Base-by-base conservation (phyloP, 805 yeast genomes). In the Saccharomycopsis synnaedendra region DNA sequence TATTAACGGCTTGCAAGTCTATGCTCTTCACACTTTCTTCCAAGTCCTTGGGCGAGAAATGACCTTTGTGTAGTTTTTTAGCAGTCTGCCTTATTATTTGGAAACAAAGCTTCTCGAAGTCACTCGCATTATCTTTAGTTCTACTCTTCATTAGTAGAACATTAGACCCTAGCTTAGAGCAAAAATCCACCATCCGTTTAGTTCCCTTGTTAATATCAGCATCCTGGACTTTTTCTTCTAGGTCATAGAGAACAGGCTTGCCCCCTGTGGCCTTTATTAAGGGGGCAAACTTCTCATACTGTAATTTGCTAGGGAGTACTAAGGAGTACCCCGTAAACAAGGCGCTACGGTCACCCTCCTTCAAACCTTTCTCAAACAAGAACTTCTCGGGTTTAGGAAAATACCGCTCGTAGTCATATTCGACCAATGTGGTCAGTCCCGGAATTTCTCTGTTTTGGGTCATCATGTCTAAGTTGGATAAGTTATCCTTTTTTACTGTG, bases 261-360 rank as follows among this genome's bases (percentile, higher is more conserved):
- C 53, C 53, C 7, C 44, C 40, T 31, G 45, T 49, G 5, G 35
- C 30, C 30, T 43, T 47, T 31, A 49, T 44, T 2, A 40, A 35
- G 7, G 39, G 41, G 34, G 36, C 37, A 39, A 49, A 36, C 9
- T 32, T n/a, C 29, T 36, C 36, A 31, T 9, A 43, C 33, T 49
- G 53, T 3, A 30, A n/a, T 5, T 38, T 32, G 27, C 32, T 42
- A 28, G 46, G 28, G 8, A 46, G 37, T 27, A 49, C 38, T 27
- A 49, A 34, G 30, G 31, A 9, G n/a, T 41, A 28, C 7, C 37
- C 31, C 27, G 10, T n/a, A 39, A 49, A 49, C 8, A 49, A 9
- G 1, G 19, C 9, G 19, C 11, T 10, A 6, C 53, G 19, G 7
- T 31, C 6, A 5, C 42, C 9, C 31, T 44, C 37, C 31, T n/a